phyloP scores from a whole-genome alignment of 345 rosid species.

The Durio zibethinus region DNA sequence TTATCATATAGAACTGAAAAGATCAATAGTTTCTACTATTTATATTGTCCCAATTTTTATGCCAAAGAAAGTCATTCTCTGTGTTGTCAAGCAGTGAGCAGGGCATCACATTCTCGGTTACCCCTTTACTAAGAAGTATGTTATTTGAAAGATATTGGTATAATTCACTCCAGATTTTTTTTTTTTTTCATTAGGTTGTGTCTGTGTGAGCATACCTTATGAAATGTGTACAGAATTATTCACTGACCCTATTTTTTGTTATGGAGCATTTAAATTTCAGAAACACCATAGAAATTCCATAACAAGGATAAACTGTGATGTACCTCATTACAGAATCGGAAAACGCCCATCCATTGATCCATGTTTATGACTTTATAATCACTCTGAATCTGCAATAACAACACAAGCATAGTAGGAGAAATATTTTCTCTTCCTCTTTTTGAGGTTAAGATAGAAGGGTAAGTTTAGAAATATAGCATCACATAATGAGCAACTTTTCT shows the following conservation, averaged over 20 bases:
- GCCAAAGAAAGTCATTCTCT: background rate
- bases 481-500: background rate
- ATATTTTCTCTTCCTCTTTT: background rate
- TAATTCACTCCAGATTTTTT: background rate
- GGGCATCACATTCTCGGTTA: background rate
- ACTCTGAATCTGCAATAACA: slow-evolving; percentile 60
- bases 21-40: background rate
- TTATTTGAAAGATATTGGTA: background rate
- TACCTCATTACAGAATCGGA: slow-evolving; percentile 91
- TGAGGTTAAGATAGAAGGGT: background rate
- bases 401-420: background rate
- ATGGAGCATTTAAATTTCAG: background rate
- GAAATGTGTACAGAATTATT: background rate
- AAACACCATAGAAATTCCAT: background rate
- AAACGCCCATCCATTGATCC: slow-evolving; percentile 95
- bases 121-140: background rate
- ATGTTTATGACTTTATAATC: slow-evolving; percentile 92
- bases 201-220: background rate
- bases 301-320: slow-evolving; percentile 11
- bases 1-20: background rate
- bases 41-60: background rate
- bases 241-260: too few relatives aligned
- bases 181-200: too few relatives aligned
- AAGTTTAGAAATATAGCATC: background rate
- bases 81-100: background rate